Percentiles rank a stretch among this genome's conserved stretches.
These are phyloP conservation scores for Pyrenula aspistea DNA, from an alignment of 495 filamentous ascomycete species.

Conservation along the genomic window DNA sequence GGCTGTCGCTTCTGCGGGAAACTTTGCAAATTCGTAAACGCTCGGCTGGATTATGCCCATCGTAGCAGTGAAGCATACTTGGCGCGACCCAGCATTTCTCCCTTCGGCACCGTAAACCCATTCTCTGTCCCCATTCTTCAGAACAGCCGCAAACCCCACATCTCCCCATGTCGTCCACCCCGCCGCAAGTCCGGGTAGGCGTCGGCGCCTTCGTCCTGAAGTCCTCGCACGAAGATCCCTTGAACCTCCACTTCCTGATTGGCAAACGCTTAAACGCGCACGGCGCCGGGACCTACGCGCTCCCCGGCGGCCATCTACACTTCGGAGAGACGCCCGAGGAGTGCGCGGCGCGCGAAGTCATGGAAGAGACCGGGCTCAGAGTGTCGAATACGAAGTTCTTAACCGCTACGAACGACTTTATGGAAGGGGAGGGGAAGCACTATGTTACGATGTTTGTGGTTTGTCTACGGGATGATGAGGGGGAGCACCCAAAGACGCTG, in stretches of 20 bases:
- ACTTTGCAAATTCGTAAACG: too few species aligned
- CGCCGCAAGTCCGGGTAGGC: slow-evolving; percentile 9
- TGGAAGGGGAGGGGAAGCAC: slow-evolving; percentile 39
- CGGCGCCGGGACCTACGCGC: slow-evolving; percentile 41
- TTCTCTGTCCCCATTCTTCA: too few species aligned
- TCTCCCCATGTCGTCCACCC: not conserved
- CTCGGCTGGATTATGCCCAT: too few species aligned
- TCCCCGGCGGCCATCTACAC: slow-evolving; percentile 61
- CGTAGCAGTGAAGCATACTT: too few species aligned
- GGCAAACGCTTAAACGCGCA: slow-evolving; percentile 13
- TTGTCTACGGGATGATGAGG: slow-evolving; percentile 25
- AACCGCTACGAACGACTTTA: slow-evolving; percentile 48
- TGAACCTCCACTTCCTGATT: slow-evolving; percentile 9
- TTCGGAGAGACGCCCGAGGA: slow-evolving; percentile 43
- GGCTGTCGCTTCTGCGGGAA: too few species aligned
- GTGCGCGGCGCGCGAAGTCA: slow-evolving; percentile 50
- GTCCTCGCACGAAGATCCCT: not conserved
- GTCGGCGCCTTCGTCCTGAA: slow-evolving; percentile 11
- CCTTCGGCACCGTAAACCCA: too few species aligned
- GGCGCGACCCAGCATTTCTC: too few species aligned
- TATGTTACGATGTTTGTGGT: slow-evolving; percentile 55
- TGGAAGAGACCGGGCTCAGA: slow-evolving; percentile 53
- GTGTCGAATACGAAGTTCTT: slow-evolving; percentile 34
- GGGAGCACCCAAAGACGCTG: slow-evolving; percentile 33
- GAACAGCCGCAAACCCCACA: too few species aligned